phyloP scores from a whole-genome alignment of 2,329 filamentous ascomycete genomes.

The Pseudogymnoascus sp. region DNA sequence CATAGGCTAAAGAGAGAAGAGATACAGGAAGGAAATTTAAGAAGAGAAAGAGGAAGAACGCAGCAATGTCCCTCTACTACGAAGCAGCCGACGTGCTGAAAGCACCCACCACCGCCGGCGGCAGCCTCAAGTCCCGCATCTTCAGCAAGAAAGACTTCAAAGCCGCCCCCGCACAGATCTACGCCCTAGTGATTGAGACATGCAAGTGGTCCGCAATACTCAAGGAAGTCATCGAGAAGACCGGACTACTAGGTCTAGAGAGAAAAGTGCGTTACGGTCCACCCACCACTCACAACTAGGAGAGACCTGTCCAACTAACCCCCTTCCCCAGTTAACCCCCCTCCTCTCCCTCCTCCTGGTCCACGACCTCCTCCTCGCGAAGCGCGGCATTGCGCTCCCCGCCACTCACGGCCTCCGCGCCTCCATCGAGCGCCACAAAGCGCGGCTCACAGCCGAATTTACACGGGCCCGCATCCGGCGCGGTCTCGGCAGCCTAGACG shows the following conservation, averaged over 20 bases:
- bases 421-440: slow-evolving; percentile 72
- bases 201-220: slow-evolving; percentile 84
- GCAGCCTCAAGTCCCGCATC: slow-evolving; percentile 78
- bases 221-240: slow-evolving; percentile 79
- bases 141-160: slow-evolving; percentile 68
- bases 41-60: background rate
- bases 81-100: slow-evolving; percentile 73
- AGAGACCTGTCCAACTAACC: background rate
- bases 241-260: slow-evolving; percentile 68
- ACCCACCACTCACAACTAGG: background rate
- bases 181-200: slow-evolving; percentile 76
- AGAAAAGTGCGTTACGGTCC: slow-evolving; percentile 55
- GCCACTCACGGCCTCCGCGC: slow-evolving; percentile 67
- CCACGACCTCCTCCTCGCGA: slow-evolving; percentile 78
- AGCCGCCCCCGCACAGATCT: slow-evolving; percentile 71
- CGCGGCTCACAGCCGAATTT: slow-evolving; percentile 70
- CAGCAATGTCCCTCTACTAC: slow-evolving; percentile 82
- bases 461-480: slow-evolving; percentile 67
- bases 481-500: slow-evolving; percentile 58
- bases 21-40: background rate
- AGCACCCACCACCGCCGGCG: slow-evolving; percentile 54
- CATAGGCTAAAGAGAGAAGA: background rate
- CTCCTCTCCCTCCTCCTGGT: slow-evolving; percentile 70
- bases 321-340: slow-evolving; percentile 61
- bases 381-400: slow-evolving; percentile 73